Percentiles rank a stretch among this genome's conserved stretches.
Evolutionary conservation across 805 yeast genomes (phyloP).

Genomic region (Cyberlindnera petersonii): DNA sequence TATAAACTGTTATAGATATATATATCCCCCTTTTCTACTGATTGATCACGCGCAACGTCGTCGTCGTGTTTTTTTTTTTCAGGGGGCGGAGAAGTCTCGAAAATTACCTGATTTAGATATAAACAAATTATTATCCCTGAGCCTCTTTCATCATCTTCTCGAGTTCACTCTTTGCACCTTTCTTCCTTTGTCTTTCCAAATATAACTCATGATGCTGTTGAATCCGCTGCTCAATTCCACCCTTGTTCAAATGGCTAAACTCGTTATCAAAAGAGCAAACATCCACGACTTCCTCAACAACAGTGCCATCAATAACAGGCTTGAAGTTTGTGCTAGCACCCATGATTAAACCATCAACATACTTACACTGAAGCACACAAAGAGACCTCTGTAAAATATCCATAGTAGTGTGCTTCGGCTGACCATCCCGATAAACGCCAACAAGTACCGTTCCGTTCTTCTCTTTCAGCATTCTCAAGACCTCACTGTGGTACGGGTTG

Average conservation of each 20-base stretch:
- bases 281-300: neutral
- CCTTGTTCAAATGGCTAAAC: constrained; percentile 62
- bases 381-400: constrained; percentile 78
- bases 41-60: no score
- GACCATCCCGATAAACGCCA: constrained; percentile 68
- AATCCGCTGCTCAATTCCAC: constrained; percentile 73
- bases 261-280: constrained; percentile 45
- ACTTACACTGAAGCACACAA: constrained; percentile 83
- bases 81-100: no score
- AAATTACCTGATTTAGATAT: no score
- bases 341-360: constrained; percentile 74
- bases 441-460: constrained; percentile 46
- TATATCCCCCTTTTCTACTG: no score
- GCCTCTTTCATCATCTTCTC: constrained; percentile 33
- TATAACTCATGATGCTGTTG: constrained; percentile 62
- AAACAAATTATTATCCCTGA: constrained; percentile 1
- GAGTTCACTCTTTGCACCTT: constrained; percentile 72
- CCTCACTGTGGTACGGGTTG: constrained; percentile 88
- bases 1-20: no score
- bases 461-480: constrained; percentile 47
- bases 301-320: constrained; percentile 11
- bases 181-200: constrained; percentile 81
- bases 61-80: no score
- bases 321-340: constrained; percentile 15
- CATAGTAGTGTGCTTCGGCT: constrained; percentile 74